Conservation (phyloP, 225 moss, liverwort and hornwort species). For the Pseudisothecium myosuroides region DNA sequence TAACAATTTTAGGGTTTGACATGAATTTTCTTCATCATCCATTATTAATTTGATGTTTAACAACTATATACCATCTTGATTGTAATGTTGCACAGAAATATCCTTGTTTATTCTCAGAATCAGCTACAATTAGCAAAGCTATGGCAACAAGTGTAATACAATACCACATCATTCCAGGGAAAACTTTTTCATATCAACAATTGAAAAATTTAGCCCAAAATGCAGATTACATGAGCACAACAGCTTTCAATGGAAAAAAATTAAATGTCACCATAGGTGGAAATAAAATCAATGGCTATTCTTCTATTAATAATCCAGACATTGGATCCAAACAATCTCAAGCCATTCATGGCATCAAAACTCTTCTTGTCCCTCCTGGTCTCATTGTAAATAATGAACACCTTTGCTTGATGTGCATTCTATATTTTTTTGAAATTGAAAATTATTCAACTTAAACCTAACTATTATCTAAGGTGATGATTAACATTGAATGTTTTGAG, state of each 20-base stretch:
- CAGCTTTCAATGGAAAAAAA: constrained; percentile 11
- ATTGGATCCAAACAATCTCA: constrained; percentile 16
- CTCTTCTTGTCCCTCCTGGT: constrained; percentile 10
- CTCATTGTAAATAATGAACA: neutral
- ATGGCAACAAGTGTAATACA: constrained; percentile 16
- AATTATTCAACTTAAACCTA: neutral
- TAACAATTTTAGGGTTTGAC: neutral
- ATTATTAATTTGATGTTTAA: neutral
- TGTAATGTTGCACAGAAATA: neutral
- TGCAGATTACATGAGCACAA: constrained; percentile 3
- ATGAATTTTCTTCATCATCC: neutral
- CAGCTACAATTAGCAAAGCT: neutral
- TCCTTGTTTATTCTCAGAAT: constrained; percentile 7
- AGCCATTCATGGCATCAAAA: constrained; percentile 19
- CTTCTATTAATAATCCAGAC: neutral
- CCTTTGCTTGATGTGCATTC: too few species aligned
- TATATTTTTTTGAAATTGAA: neutral
- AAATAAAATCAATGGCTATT: constrained; percentile 17
- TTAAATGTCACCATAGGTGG: constrained; percentile 3
- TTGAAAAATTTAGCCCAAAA: neutral
- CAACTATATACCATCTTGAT: neutral
- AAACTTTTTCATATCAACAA: neutral
- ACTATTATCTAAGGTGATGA: neutral
- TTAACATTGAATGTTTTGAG: neutral
- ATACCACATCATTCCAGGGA: constrained; percentile 16